A percentile compares a stretch with the other conserved stretches of the same genome.
These are phyloP conservation scores for Cordyceps cateniannulata DNA, from an alignment of 2,329 filamentous ascomycete species.

Conservation along the genomic window DNA sequence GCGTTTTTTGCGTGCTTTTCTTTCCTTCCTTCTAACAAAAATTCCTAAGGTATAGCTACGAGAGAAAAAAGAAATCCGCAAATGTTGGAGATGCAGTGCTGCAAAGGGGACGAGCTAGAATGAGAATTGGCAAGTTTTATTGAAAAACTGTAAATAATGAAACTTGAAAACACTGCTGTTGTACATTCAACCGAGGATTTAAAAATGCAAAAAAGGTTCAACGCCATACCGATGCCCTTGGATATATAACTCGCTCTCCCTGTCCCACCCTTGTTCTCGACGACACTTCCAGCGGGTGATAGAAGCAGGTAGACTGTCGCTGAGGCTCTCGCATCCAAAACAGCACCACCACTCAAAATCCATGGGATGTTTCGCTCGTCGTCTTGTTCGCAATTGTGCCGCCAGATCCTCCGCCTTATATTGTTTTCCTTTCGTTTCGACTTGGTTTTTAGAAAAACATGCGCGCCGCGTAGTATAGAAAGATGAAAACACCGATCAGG, in stretches of 20 bases:
- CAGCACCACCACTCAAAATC: too few relatives aligned
- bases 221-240: slow-evolving; percentile 8
- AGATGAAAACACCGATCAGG: slow-evolving; percentile 62
- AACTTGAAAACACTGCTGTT: not conserved
- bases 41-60: not conserved
- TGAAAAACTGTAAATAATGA: not conserved
- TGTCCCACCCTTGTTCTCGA: not conserved
- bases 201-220: not conserved
- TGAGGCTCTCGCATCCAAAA: not conserved
- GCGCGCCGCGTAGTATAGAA: slow-evolving; percentile 67
- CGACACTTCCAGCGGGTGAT: not conserved
- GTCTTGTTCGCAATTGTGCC: too few relatives aligned
- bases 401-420: not conserved
- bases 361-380: too few relatives aligned
- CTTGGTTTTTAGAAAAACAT: slow-evolving; percentile 48
- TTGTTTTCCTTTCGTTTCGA: not conserved
- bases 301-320: not conserved
- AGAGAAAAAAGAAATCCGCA: not conserved
- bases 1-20: slow-evolving; percentile 3
- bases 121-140: not conserved
- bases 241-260: not conserved
- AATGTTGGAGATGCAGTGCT: not conserved
- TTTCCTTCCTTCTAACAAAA: not conserved
- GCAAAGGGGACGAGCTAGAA: not conserved
- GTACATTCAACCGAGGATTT: not conserved